phyloP scores from a whole-genome alignment of 148 eudicot genomes.

The Nepenthes mirabilis region DNA sequence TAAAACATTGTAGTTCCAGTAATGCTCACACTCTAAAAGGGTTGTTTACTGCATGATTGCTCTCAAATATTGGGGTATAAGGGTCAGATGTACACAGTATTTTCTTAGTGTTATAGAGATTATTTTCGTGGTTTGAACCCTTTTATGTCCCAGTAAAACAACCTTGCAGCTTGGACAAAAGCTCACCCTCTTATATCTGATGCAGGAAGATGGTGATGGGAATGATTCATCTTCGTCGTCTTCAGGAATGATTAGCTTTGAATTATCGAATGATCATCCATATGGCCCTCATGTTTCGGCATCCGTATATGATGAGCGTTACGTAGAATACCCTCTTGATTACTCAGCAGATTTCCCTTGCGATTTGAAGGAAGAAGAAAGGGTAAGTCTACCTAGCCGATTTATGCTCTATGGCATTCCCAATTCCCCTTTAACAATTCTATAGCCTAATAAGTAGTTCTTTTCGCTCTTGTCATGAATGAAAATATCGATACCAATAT shows the following conservation, averaged over 20 bases:
- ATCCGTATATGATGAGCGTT: slow-evolving; percentile 68
- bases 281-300: slow-evolving; percentile 45
- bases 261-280: slow-evolving; percentile 54
- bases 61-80: too few relatives aligned
- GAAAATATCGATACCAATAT: not conserved
- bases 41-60: too few relatives aligned
- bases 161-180: too few relatives aligned
- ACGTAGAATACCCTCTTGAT: slow-evolving; percentile 81
- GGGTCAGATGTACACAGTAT: too few relatives aligned
- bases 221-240: slow-evolving; percentile 48
- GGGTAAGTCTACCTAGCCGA: slow-evolving; percentile 30
- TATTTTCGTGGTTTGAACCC: too few relatives aligned
- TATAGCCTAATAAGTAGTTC: not conserved
- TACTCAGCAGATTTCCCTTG: slow-evolving; percentile 57
- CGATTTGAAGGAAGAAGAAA: slow-evolving; percentile 86
- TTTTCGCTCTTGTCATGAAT: not conserved
- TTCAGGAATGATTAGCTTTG: slow-evolving; percentile 88
- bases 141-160: too few relatives aligned
- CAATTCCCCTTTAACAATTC: not conserved
- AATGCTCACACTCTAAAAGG: too few relatives aligned
- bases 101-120: too few relatives aligned
- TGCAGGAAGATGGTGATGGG: slow-evolving; percentile 55
- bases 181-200: not conserved
- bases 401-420: not conserved
- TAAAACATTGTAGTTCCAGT: too few relatives aligned